Conservation (phyloP, 805 yeast species). For the Yamadazyma laniorum region DNA sequence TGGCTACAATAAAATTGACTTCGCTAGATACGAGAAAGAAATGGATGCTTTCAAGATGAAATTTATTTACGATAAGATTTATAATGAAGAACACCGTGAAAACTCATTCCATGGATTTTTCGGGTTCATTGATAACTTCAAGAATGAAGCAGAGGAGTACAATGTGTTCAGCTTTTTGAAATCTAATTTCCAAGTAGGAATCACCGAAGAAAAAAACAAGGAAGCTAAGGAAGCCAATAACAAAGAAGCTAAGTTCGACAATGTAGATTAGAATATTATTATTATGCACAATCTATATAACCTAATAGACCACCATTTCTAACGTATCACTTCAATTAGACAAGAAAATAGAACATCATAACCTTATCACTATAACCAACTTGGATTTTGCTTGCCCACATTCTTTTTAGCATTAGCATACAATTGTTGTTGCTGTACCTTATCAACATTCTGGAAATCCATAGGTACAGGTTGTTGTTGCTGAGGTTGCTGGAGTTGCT, state of each 20-base stretch:
- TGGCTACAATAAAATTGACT: slow-evolving; percentile 76
- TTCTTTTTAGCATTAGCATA: slow-evolving; percentile 9
- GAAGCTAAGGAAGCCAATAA: slow-evolving; percentile 8
- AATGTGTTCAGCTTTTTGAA: slow-evolving; percentile 60
- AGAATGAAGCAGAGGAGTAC: slow-evolving; percentile 45
- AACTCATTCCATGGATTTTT: slow-evolving; percentile 89
- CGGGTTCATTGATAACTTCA: slow-evolving; percentile 81
- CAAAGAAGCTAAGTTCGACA: slow-evolving; percentile 12
- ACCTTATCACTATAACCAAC: slow-evolving; percentile 13
- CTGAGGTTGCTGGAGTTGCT: slow-evolving; percentile 9
- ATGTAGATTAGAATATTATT: slow-evolving; percentile 13
- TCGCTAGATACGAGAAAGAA: slow-evolving; percentile 59
- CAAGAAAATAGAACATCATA: too few species aligned
- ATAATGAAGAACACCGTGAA: slow-evolving; percentile 84
- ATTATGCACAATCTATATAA: not conserved
- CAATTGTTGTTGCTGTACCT: slow-evolving; percentile 15
- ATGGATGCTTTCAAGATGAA: slow-evolving; percentile 86
- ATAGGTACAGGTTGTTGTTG: slow-evolving; percentile 1
- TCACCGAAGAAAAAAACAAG: slow-evolving; percentile 10
- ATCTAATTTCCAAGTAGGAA: slow-evolving; percentile 32
- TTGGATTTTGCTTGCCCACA: slow-evolving; percentile 14
- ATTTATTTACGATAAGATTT: slow-evolving; percentile 88
- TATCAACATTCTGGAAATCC: slow-evolving; percentile 14
- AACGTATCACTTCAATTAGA: not conserved
- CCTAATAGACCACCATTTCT: not conserved